These are phyloP conservation scores for Amylostereum chailletii DNA, from an alignment of 1,284 basidiomycete genomes.

Conservation along the genomic window DNA sequence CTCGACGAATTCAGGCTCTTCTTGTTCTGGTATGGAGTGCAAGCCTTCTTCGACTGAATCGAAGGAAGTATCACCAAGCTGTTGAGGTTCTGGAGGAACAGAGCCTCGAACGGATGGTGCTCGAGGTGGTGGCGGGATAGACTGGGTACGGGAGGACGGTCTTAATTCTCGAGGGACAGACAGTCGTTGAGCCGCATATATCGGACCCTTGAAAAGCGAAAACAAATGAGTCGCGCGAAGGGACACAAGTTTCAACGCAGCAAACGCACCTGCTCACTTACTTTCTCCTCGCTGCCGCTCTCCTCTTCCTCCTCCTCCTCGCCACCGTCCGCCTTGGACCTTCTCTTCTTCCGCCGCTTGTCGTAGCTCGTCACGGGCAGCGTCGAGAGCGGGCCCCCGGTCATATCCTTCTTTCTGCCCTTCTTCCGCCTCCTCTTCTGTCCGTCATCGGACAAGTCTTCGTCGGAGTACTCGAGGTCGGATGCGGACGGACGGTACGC, in stretches of 20 bases:
- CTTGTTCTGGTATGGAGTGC: slow-evolving; percentile 32
- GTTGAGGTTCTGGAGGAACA: slow-evolving; percentile 16
- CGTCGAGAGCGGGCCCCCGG: slow-evolving; percentile 48
- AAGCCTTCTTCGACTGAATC: slow-evolving; percentile 38
- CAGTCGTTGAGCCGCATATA: slow-evolving; percentile 9
- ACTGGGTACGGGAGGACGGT: background rate
- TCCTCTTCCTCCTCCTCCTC: slow-evolving; percentile 23
- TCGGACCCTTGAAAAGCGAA: slow-evolving; percentile 14
- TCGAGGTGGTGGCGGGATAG: slow-evolving; percentile 18
- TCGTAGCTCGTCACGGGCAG: slow-evolving; percentile 59
- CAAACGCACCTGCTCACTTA: slow-evolving; percentile 24
- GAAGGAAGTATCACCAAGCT: slow-evolving; percentile 30
- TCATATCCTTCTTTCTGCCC: slow-evolving; percentile 42
- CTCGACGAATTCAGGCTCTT: slow-evolving; percentile 20
- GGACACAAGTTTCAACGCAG: background rate
- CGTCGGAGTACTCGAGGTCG: slow-evolving; percentile 53
- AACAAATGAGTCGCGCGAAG: background rate
- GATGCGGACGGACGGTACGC: slow-evolving; percentile 63
- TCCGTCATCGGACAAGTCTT: slow-evolving; percentile 47
- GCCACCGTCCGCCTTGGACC: slow-evolving; percentile 19
- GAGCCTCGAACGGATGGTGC: slow-evolving; percentile 22
- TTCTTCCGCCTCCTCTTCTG: slow-evolving; percentile 39
- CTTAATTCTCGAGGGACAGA: slow-evolving; percentile 26
- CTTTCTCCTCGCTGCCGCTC: slow-evolving; percentile 34
- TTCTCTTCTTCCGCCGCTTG: slow-evolving; percentile 37